Conservation (phyloP, 2,329 filamentous ascomycete genomes). For the Laburnicola sp. region DNA sequence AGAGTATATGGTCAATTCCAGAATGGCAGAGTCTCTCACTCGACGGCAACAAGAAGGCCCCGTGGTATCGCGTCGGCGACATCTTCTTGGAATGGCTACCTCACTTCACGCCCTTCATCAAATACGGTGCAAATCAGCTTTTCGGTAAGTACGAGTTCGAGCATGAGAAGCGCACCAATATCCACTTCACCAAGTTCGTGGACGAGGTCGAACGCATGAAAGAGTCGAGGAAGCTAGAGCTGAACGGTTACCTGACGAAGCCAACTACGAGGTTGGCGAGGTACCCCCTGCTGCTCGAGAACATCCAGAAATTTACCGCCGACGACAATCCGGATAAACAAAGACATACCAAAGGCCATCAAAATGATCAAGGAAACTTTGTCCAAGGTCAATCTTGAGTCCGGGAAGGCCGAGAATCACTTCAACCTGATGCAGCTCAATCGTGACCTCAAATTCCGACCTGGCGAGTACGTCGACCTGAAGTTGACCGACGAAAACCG, state of each 20-base stretch:
- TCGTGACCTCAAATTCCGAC: slow-evolving; percentile 85
- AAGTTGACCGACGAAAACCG: slow-evolving; percentile 92
- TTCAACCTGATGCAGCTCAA: slow-evolving; percentile 94
- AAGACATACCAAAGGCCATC: slow-evolving; percentile 88
- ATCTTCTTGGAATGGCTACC: slow-evolving; percentile 92
- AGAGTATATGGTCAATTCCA: slow-evolving; percentile 88
- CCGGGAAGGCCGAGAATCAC: slow-evolving; percentile 94
- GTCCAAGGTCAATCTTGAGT: slow-evolving; percentile 87
- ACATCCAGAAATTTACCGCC: slow-evolving; percentile 87
- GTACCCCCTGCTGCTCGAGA: slow-evolving; percentile 89
- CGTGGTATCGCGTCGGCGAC: slow-evolving; percentile 87
- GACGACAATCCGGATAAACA: slow-evolving; percentile 87
- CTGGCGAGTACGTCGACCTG: slow-evolving; percentile 87
- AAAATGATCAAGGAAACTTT: slow-evolving; percentile 84
- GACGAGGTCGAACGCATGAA: slow-evolving; percentile 96
- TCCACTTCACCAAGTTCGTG: slow-evolving; percentile 84
- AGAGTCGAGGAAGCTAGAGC: slow-evolving; percentile 92
- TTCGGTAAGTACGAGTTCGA: slow-evolving; percentile 99
- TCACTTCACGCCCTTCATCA: slow-evolving; percentile 92
- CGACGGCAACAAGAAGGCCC: slow-evolving; percentile 86
- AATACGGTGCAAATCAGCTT: slow-evolving; percentile 92
- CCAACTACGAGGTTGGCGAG: slow-evolving; percentile 92
- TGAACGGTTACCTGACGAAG: slow-evolving; percentile 97
- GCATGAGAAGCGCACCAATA: slow-evolving; percentile 86
- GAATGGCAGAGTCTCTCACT: slow-evolving; percentile 85